These are phyloP conservation scores for Limnomonas spitsbergensis DNA, from an alignment of 139 green algal genomes.

Conservation along the genomic window DNA sequence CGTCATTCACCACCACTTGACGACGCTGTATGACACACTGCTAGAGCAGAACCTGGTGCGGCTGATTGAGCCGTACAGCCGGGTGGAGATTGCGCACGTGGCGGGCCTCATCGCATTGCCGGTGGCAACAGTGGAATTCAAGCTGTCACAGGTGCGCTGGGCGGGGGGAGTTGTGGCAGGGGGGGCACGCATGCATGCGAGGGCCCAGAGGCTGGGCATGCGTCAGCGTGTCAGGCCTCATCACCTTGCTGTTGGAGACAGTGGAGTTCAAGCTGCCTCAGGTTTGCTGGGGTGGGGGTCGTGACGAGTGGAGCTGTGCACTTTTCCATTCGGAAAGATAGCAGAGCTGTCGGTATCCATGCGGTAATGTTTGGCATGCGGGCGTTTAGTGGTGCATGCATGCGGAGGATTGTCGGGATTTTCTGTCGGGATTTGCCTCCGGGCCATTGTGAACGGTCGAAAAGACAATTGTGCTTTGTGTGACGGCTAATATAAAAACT, in stretches of 20 bases:
- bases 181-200: too few relatives aligned
- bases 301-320: too few relatives aligned
- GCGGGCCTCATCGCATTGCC: conserved; percentile 88
- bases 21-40: conserved; percentile 68
- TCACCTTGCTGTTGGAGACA: conserved; percentile 71
- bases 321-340: too few relatives aligned
- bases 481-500: too few relatives aligned
- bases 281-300: conserved; percentile 31
- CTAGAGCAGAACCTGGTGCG: conserved; percentile 67
- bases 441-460: too few relatives aligned
- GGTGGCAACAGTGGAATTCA: conserved; percentile 74
- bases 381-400: too few relatives aligned
- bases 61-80: conserved; percentile 91
- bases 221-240: conserved; percentile 84
- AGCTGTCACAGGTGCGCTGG: conserved; percentile 80
- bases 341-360: too few relatives aligned
- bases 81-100: conserved; percentile 91
- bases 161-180: background rate
- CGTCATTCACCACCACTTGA: conserved; percentile 86
- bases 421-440: too few relatives aligned
- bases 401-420: too few relatives aligned
- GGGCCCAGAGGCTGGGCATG: too few relatives aligned
- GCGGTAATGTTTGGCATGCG: too few relatives aligned
- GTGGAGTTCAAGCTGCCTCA: conserved; percentile 91
- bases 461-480: too few relatives aligned